These are phyloP conservation scores for Kwoniella shandongensis DNA, from an alignment of 768 basidiomycete genomes.

Conservation along the genomic window DNA sequence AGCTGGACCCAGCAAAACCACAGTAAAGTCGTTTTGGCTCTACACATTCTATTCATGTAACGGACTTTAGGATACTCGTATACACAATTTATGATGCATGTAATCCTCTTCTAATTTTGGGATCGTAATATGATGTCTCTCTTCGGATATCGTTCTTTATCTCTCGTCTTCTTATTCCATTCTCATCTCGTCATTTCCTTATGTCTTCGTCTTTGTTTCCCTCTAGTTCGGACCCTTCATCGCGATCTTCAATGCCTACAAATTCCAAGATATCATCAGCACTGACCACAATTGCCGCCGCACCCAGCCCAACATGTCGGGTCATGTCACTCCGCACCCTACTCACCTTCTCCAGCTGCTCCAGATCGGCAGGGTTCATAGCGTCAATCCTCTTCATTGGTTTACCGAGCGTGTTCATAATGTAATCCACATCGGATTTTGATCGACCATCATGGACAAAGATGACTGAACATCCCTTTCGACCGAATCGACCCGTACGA, in stretches of 20 bases:
- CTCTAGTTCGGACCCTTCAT: slow-evolving; percentile 19
- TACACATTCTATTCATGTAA: too few relatives aligned
- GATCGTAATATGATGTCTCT: too few relatives aligned
- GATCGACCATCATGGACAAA: slow-evolving; percentile 90
- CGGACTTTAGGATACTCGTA: too few relatives aligned
- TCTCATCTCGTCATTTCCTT: too few relatives aligned
- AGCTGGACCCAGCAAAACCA: too few relatives aligned
- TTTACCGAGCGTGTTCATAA: slow-evolving; percentile 74
- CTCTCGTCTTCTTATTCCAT: too few relatives aligned
- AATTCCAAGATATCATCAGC: background rate
- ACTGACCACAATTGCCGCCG: background rate
- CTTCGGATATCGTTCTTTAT: too few relatives aligned
- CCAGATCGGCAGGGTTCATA: slow-evolving; percentile 63
- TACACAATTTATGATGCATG: too few relatives aligned
- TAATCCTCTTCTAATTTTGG: too few relatives aligned
- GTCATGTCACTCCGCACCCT: background rate
- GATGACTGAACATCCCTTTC: slow-evolving; percentile 94
- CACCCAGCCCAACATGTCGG: background rate
- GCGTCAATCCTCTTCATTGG: slow-evolving; percentile 85
- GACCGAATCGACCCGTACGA: slow-evolving; percentile 95
- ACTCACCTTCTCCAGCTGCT: slow-evolving; percentile 88
- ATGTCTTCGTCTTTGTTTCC: too few relatives aligned
- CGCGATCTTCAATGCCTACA: slow-evolving; percentile 19
- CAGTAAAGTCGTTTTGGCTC: too few relatives aligned
- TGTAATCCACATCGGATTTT: slow-evolving; percentile 84